Evolutionary conservation across 176 grass and related monocot genomes (phyloP), one percentile per base, ranked within the genome.

Genomic region (Lolium multiflorum): DNA sequence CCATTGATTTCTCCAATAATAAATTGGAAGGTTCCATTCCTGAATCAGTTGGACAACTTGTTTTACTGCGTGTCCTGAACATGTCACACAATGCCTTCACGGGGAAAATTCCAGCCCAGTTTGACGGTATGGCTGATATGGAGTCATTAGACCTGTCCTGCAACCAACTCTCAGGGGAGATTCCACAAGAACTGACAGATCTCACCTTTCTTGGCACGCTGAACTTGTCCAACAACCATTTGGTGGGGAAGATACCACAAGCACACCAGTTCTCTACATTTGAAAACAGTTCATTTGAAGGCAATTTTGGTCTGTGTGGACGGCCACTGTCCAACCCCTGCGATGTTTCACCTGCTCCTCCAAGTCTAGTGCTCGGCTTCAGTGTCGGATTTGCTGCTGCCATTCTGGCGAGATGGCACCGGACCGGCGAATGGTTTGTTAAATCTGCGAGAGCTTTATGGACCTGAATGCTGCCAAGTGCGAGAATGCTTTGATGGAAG

Each of bases 161-260:
- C 39, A 88, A 83, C 63, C 24, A 61, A 25, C 73, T 83, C 0
- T 70, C 49, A 0, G 63, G 87, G 12, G 26, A 78, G 9, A 88
- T 83, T 28, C 63, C 87, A 0, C 17, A 62, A 4, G 78, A 81
- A 24, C 61, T 91, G 0, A 80, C 86, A 25, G 12, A 80, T 0
- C 76, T 94, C 0, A 91, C 58, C 17, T 94, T 51, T 57, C 68
- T 87, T 1, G n/a, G 7, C 10, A 6, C 0, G 2, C 21, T 91
- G 4, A 89, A 93, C 38, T 38, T 93, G 15, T 91, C 86, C 0
- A 15, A 28, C 28, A 93, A 93, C 12, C 68, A 77, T 5, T 66
- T 91, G 20, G 22, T 44, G 0, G 89, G 92, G 21, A 15, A 54
- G 11, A 87, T 89, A 83, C 89, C 86, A 0, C 39, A 84, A 11